Evolutionary conservation across 768 basidiomycete genomes (phyloP).

Genomic region (Russula olivacea): DNA sequence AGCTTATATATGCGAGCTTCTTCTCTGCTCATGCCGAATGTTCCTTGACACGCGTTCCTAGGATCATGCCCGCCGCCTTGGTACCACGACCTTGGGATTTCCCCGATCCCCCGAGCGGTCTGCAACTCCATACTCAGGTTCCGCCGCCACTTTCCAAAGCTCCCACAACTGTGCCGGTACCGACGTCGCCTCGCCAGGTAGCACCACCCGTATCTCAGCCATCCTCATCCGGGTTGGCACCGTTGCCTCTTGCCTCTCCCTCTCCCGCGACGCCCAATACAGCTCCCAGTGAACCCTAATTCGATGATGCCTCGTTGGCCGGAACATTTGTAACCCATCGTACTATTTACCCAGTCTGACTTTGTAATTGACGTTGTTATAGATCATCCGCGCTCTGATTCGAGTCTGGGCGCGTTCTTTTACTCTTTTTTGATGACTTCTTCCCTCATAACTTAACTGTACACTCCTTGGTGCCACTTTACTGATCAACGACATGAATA

Average conservation of each 20-base stretch:
- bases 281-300: background rate
- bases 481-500: background rate
- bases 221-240: slow-evolving; percentile 4
- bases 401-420: background rate
- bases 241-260: slow-evolving; percentile 10
- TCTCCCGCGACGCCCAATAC: slow-evolving; percentile 4
- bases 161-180: background rate
- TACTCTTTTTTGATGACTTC: background rate
- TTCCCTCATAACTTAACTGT: background rate
- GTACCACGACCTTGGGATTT: slow-evolving; percentile 81
- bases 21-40: background rate
- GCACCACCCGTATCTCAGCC: background rate
- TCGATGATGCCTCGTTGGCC: background rate
- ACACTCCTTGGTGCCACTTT: background rate
- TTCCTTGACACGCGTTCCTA: slow-evolving; percentile 26
- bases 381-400: background rate
- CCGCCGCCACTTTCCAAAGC: background rate
- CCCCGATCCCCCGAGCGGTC: slow-evolving; percentile 32
- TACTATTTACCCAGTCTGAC: background rate
- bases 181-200: background rate
- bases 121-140: slow-evolving; percentile 2
- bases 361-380: background rate
- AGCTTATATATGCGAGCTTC: slow-evolving; percentile 19
- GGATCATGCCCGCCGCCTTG: slow-evolving; percentile 76
- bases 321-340: background rate